Evolutionary conservation across 1,284 basidiomycete species (phyloP).

Genomic region (Bjerkandera adusta): DNA sequence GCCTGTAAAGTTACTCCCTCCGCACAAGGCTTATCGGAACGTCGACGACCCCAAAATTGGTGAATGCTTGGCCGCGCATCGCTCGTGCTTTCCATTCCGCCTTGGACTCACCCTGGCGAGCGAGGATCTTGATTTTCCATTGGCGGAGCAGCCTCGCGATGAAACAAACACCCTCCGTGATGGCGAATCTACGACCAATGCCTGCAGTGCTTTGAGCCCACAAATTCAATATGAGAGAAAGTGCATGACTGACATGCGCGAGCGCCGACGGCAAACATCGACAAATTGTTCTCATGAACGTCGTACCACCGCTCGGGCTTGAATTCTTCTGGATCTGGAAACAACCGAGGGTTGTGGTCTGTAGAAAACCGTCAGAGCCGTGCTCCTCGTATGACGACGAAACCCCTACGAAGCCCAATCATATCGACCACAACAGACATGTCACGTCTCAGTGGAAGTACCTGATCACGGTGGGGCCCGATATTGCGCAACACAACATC

Average conservation of each 20-base stretch:
- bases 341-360: constrained; percentile 38
- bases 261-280: constrained; percentile 34
- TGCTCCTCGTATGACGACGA: no score
- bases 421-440: constrained; percentile 44
- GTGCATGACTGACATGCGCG: constrained; percentile 39
- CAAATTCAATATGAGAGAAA: background rate
- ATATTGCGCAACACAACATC: constrained; percentile 24
- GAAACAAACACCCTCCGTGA: constrained; percentile 9
- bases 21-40: constrained; percentile 7
- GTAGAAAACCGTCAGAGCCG: no score
- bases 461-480: constrained; percentile 21
- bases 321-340: constrained; percentile 37
- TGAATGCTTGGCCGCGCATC: background rate
- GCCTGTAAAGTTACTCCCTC: no score
- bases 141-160: constrained; percentile 3
- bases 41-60: constrained; percentile 4
- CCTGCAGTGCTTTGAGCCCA: constrained; percentile 4
- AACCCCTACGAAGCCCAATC: constrained; percentile 46
- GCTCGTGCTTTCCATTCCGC: constrained; percentile 7
- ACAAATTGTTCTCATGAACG: constrained; percentile 9
- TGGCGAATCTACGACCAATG: constrained; percentile 11
- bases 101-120: constrained; percentile 4
- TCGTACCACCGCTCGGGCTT: constrained; percentile 40
- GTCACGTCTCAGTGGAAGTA: constrained; percentile 17
- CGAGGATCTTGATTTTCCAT: constrained; percentile 4